These are phyloP conservation scores for Zoysia pacifica DNA, from an alignment of 176 grass and related monocot species.

Conservation along the genomic window DNA sequence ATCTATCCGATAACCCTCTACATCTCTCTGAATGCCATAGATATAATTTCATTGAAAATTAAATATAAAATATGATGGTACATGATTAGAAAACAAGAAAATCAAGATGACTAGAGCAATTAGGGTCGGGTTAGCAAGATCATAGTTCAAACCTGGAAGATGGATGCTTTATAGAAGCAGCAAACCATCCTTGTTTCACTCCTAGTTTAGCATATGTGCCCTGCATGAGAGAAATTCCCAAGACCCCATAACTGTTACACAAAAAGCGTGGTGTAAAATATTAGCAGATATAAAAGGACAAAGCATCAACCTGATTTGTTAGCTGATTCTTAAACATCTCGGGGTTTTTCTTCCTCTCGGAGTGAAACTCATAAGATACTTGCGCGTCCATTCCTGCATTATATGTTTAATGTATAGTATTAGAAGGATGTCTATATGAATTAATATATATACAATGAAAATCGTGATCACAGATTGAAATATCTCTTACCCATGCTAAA, in stretches of 20 bases:
- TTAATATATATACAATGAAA: no score
- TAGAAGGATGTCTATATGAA: no score
- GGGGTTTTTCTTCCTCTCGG: conserved; percentile 84
- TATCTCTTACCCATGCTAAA: conserved; percentile 86
- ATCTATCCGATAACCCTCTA: no score
- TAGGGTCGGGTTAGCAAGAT: no score
- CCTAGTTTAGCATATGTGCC: conserved; percentile 86
- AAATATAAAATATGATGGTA: not conserved
- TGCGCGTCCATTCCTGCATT: conserved; percentile 89
- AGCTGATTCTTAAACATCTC: conserved; percentile 92
- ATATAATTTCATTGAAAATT: no score
- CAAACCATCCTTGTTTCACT: conserved; percentile 78
- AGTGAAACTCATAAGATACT: conserved; percentile 96
- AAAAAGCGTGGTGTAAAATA: no score
- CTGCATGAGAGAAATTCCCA: conserved; percentile 46
- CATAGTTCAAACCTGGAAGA: conserved; percentile 78
- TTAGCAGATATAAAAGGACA: no score
- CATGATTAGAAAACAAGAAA: no score
- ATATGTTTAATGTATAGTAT: conserved; percentile 17
- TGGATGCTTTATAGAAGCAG: conserved; percentile 60
- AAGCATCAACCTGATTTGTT: conserved; percentile 88
- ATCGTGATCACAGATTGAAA: no score
- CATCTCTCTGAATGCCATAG: no score
- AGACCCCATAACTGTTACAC: conserved; percentile 8
- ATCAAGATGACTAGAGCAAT: no score